Conservation (phyloP, 495 filamentous ascomycete genomes). For the Glarea lozoyensis region DNA sequence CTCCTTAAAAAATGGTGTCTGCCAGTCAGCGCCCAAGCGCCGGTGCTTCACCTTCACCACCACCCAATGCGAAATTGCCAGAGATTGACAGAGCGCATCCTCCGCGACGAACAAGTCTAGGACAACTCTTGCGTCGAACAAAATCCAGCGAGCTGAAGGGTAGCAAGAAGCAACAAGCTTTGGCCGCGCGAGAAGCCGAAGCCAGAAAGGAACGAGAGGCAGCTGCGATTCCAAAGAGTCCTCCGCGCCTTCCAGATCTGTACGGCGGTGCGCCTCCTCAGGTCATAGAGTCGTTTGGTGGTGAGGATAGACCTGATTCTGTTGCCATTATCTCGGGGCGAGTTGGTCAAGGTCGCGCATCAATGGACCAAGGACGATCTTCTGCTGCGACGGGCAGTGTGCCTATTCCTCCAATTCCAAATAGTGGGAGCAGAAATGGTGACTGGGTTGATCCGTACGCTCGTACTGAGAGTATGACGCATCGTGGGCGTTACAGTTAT, state of each 20-base stretch:
- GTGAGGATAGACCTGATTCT: slow-evolving; percentile 58
- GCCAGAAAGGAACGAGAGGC: slow-evolving; percentile 55
- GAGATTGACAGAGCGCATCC: slow-evolving; percentile 12
- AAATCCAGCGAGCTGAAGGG: slow-evolving; percentile 69
- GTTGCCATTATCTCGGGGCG: slow-evolving; percentile 52
- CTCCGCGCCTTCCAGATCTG: slow-evolving; percentile 76
- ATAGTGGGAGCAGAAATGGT: slow-evolving; percentile 30
- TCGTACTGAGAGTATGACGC: slow-evolving; percentile 87
- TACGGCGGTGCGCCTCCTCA: slow-evolving; percentile 49
- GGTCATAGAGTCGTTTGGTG: slow-evolving; percentile 64
- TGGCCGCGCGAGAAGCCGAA: slow-evolving; percentile 49
- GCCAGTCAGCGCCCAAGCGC: slow-evolving; percentile 15
- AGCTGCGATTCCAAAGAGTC: slow-evolving; percentile 51
- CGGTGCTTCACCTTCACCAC: slow-evolving; percentile 11
- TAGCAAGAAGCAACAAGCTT: slow-evolving; percentile 57
- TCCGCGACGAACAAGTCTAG: slow-evolving; percentile 43
- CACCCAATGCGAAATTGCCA: slow-evolving; percentile 16
- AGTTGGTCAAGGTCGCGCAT: slow-evolving; percentile 16
- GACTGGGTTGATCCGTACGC: slow-evolving; percentile 65
- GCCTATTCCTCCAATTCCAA: slow-evolving; percentile 41
- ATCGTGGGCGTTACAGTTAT: slow-evolving; percentile 94
- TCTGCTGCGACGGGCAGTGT: slow-evolving; percentile 10
- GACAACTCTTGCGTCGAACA: slow-evolving; percentile 67
- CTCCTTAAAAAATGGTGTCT: too few relatives aligned
- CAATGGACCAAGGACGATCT: slow-evolving; percentile 16